These are phyloP conservation scores for Alternaria ventricosa DNA, from an alignment of 2,329 filamentous ascomycete genomes.

Conservation along the genomic window DNA sequence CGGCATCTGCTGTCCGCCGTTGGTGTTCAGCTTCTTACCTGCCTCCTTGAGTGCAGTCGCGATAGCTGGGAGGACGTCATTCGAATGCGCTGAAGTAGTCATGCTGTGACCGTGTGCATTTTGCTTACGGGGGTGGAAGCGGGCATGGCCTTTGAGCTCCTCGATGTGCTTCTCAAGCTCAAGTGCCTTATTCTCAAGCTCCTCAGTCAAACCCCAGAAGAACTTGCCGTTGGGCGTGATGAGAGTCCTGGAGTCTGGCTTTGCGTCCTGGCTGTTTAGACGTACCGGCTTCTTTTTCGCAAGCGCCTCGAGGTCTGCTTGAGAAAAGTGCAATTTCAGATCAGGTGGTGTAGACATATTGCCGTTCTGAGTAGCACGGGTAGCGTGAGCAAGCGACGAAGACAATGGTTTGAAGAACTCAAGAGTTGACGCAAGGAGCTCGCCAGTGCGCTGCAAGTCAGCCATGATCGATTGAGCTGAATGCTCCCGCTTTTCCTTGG, in stretches of 20 bases:
- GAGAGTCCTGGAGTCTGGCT: conserved; percentile 64
- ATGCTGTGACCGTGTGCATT: conserved; percentile 20
- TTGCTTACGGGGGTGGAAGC: conserved; percentile 41
- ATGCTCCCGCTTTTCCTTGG: conserved; percentile 40
- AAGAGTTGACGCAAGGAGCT: conserved; percentile 47
- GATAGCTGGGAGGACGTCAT: conserved; percentile 44
- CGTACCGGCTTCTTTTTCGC: conserved; percentile 63
- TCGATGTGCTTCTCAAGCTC: conserved; percentile 65
- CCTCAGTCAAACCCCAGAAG: conserved; percentile 71
- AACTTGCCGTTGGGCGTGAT: conserved; percentile 79
- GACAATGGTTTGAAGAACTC: conserved; percentile 53
- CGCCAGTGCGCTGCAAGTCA: conserved; percentile 48
- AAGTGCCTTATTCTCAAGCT: conserved; percentile 74
- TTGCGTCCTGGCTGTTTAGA: conserved; percentile 52
- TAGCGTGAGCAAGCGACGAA: conserved; percentile 41
- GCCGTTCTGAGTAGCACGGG: conserved; percentile 26
- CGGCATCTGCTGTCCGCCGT: conserved; percentile 30
- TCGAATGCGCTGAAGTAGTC: conserved; percentile 25
- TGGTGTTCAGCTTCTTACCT: conserved; percentile 42
- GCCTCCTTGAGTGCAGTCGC: conserved; percentile 46
- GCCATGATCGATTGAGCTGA: conserved; percentile 48
- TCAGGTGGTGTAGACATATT: conserved; percentile 41
- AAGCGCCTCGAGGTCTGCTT: conserved; percentile 55
- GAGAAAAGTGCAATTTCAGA: conserved; percentile 46
- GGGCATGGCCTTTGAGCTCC: conserved; percentile 33